Percentiles rank a stretch among this genome's conserved stretches.
Evolutionary conservation across 148 eudicot species (phyloP).

Genomic region (Rhododendron mucronatum): DNA sequence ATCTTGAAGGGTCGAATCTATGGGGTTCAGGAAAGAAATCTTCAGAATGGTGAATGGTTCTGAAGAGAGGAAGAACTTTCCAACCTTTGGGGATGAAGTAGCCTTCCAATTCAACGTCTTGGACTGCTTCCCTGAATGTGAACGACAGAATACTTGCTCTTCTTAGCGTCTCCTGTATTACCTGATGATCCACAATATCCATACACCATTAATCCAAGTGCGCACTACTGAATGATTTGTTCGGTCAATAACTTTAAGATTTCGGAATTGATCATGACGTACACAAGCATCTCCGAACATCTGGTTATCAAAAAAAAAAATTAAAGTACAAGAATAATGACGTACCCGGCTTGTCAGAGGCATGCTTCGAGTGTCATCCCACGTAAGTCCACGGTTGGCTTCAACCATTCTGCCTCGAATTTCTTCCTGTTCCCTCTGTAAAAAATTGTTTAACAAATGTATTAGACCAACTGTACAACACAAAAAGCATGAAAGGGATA

Average conservation of each 20-base stretch:
- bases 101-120: slow-evolving; percentile 80
- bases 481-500: background rate
- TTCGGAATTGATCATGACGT: too few relatives aligned
- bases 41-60: slow-evolving; percentile 74
- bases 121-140: slow-evolving; percentile 84
- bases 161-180: slow-evolving; percentile 87
- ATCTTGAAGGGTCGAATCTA: slow-evolving; percentile 84
- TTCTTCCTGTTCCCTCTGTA: slow-evolving; percentile 71
- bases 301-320: background rate
- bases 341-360: slow-evolving; percentile 63
- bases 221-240: too few relatives aligned
- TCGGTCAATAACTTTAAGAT: too few relatives aligned
- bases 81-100: slow-evolving; percentile 82
- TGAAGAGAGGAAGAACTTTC: slow-evolving; percentile 87
- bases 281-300: too few relatives aligned
- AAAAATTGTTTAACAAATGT: background rate
- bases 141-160: slow-evolving; percentile 77
- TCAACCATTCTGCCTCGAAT: slow-evolving; percentile 32
- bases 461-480: background rate
- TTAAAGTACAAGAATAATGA: background rate
- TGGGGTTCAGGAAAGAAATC: slow-evolving; percentile 73
- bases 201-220: background rate
- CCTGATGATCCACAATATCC: slow-evolving; percentile 22
- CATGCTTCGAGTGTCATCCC: slow-evolving; percentile 84
- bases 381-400: slow-evolving; percentile 56